A percentile compares a stretch with the other conserved stretches of the same genome.
Evolutionary conservation across 164 flowering plant genomes (phyloP).

Genomic region (Kingdonia uniflora): DNA sequence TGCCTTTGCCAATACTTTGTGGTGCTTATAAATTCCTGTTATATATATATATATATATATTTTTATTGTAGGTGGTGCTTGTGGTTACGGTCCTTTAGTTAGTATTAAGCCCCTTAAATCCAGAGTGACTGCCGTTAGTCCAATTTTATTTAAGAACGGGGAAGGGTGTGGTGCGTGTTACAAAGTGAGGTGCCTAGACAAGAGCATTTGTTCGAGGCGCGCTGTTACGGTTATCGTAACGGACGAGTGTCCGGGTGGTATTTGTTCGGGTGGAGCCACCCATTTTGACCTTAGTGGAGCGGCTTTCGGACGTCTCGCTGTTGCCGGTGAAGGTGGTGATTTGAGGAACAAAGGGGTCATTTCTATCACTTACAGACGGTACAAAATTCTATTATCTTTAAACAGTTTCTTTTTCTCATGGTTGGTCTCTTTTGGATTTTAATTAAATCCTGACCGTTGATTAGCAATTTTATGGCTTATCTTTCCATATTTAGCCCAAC

Average conservation of each 20-base stretch:
- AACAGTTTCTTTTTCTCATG: too few species aligned
- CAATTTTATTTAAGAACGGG: constrained; percentile 65
- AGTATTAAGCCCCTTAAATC: constrained; percentile 75
- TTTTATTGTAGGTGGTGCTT: constrained; percentile 93
- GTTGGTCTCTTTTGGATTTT: too few species aligned
- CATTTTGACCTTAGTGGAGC: constrained; percentile 97
- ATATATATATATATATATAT: too few species aligned
- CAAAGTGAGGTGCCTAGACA: constrained; percentile 77
- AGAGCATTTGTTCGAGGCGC: constrained; percentile 56
- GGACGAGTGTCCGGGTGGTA: constrained; percentile 91
- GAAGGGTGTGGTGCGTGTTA: constrained; percentile 97
- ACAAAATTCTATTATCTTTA: background rate
- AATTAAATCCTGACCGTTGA: too few species aligned
- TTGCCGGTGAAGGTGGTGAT: constrained; percentile 40
- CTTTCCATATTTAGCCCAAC: too few species aligned
- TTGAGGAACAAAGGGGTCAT: constrained; percentile 80
- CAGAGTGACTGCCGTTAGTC: constrained; percentile 90
- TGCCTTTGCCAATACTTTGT: too few species aligned
- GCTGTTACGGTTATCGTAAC: constrained; percentile 86
- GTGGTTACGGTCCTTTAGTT: constrained; percentile 92
- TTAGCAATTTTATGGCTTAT: too few species aligned
- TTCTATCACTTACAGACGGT: constrained; percentile 65
- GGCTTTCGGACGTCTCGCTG: constrained; percentile 85
- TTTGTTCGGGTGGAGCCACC: constrained; percentile 42
- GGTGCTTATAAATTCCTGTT: too few species aligned